A percentile compares a stretch with the other conserved stretches of the same genome.
Evolutionary conservation across 1,284 basidiomycete genomes (phyloP).

Genomic region (Exobasidium cylindrosporum): DNA sequence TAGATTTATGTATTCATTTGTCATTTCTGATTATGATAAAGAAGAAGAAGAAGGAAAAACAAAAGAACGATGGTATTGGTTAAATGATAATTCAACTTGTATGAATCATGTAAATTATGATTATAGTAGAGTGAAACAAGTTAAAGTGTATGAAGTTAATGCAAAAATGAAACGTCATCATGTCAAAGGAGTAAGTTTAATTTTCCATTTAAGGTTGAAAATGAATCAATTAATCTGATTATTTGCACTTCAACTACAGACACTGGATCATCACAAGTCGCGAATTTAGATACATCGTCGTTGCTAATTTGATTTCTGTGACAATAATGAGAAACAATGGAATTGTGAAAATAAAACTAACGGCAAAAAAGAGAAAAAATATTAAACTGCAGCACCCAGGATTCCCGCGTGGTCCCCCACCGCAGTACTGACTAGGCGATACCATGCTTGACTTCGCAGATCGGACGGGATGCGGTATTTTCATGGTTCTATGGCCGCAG

Average conservation of each 20-base stretch:
- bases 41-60: no score
- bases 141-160: no score
- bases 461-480: slow-evolving; percentile 77
- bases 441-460: slow-evolving; percentile 76
- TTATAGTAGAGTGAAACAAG: neutral
- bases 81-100: neutral
- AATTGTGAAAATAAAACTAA: neutral
- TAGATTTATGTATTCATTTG: neutral
- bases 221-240: no score
- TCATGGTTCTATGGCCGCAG: slow-evolving; percentile 74
- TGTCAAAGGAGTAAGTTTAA: no score
- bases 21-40: no score
- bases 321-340: no score
- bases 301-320: no score
- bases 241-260: no score
- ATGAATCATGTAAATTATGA: neutral
- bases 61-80: neutral
- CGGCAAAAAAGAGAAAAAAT: neutral
- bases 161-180: no score
- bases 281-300: no score
- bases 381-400: slow-evolving; percentile 72
- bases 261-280: no score
- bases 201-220: no score
- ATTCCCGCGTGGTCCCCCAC: slow-evolving; percentile 79
- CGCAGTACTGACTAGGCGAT: slow-evolving; percentile 77